Conservation (phyloP, 805 yeast genomes). For the Ogataea corticis region DNA sequence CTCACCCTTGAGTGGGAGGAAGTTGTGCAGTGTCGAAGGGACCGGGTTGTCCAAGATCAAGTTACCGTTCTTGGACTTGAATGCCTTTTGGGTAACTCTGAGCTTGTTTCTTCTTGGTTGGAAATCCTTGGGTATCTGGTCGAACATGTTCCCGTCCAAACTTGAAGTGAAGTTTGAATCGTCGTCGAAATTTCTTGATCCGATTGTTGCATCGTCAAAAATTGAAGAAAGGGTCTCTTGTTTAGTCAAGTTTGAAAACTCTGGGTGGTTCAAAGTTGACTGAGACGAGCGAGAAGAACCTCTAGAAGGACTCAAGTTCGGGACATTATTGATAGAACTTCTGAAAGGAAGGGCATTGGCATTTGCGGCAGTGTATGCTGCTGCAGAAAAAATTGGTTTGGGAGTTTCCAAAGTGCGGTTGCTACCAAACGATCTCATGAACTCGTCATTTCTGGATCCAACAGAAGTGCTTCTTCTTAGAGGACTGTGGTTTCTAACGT, state of each 20-base stretch:
- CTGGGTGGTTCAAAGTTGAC: constrained; percentile 17
- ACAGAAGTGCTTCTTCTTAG: constrained; percentile 23
- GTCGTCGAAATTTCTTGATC: constrained; percentile 18
- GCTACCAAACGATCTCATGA: constrained; percentile 38
- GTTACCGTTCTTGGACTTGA: constrained; percentile 74
- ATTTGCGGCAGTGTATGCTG: constrained; percentile 61
- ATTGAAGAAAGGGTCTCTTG: constrained; percentile 18
- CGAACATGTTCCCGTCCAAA: constrained; percentile 35
- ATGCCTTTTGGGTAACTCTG: constrained; percentile 53
- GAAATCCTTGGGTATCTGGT: constrained; percentile 32
- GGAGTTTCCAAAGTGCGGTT: constrained; percentile 57
- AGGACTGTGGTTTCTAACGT: constrained; percentile 33
- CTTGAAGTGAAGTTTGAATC: constrained; percentile 25
- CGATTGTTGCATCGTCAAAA: constrained; percentile 21
- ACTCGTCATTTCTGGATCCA: constrained; percentile 24
- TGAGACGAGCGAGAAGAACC: constrained; percentile 24
- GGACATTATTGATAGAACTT: constrained; percentile 13
- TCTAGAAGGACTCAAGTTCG: constrained; percentile 29
- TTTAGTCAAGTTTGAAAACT: constrained; percentile 10
- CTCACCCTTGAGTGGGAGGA: constrained; percentile 81
- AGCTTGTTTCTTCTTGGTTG: constrained; percentile 41
- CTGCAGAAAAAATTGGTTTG: constrained; percentile 64
- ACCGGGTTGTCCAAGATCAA: constrained; percentile 91
- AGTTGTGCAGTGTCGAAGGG: constrained; percentile 83
- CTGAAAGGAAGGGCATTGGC: constrained; percentile 30